Evolutionary conservation across 352 stramenopile species (phyloP), one percentile per base, ranked within the genome.

Genomic region (Globisporangium parvum): DNA sequence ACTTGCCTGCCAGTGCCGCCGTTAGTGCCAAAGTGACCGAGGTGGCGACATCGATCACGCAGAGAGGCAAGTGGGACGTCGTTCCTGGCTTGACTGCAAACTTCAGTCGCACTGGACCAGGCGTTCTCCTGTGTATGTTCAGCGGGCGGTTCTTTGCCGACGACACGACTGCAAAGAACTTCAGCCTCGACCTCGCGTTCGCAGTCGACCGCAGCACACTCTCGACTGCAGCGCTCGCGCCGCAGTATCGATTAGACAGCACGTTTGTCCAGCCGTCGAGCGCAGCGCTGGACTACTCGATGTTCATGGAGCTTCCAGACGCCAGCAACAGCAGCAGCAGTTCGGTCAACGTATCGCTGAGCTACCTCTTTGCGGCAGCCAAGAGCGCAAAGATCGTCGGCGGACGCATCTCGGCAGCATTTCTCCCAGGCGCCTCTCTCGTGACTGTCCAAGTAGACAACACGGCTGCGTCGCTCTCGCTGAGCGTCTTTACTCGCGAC

Each of bases 61-160:
- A 60, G 17, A 80, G 60, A 23, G 51, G 49, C 1, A 68, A 71
- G 33, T 87, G 69, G 55, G 62, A 57, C 47, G 4, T 45, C 0
- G 45, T 87, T 21, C 54, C 64, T 47, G 76, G 74, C n/a, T 60
- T 77, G 11, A 57, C 67, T 14, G n/a, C 44, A 8, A 51, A 28
- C 6, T 40, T 71, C 14, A 23, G 64, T 6, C 53, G 61, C 50
- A 41, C 60, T 37, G 47, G 51, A 11, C 44, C 28, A n/a, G 76
- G 76, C 4, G 67, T 87, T 33, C 26, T 84, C 10, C 21, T 87
- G 23, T 67, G 64, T 10, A 67, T 66, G 2, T 87, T 84, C 53
- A 80, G 66, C 0, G 73, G 73, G 6, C 66, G 76, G 37, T 72
- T 87, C 52, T 79, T 82, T 31, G 51, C 80, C 21, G 74, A 87